Conservation (phyloP, 2,329 filamentous ascomycete species). For the Chalaropsis ovoidea region DNA sequence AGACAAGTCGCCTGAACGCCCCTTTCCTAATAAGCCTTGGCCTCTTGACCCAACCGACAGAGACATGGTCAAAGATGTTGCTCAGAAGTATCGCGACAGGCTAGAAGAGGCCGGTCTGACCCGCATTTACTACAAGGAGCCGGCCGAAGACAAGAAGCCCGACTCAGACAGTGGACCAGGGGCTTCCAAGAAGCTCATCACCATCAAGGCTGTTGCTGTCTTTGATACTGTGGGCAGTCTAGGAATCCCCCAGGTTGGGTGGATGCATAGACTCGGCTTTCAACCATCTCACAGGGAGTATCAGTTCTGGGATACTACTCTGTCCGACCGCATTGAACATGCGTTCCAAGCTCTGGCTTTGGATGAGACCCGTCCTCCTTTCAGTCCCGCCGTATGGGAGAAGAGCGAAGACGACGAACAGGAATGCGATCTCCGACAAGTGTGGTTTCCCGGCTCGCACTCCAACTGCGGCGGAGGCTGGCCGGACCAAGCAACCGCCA, state of each 20-base stretch:
- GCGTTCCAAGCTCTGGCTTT: constrained; percentile 51
- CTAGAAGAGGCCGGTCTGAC: constrained; percentile 39
- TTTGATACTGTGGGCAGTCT: constrained; percentile 39
- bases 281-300: constrained; percentile 39
- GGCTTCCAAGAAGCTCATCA: constrained; percentile 16
- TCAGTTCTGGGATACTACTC: constrained; percentile 45
- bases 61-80: constrained; percentile 30
- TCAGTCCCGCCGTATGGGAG: constrained; percentile 48
- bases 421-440: constrained; percentile 38
- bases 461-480: constrained; percentile 61
- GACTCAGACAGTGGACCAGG: background rate
- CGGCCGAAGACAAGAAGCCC: background rate
- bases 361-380: constrained; percentile 46
- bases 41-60: constrained; percentile 30
- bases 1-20: constrained; percentile 40
- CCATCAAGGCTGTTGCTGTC: constrained; percentile 37
- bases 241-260: constrained; percentile 37
- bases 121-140: constrained; percentile 29
- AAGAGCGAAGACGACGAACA: constrained; percentile 27
- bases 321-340: constrained; percentile 45
- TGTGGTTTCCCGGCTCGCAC: constrained; percentile 63
- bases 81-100: constrained; percentile 36
- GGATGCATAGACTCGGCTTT: constrained; percentile 41
- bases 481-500: constrained; percentile 38
- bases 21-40: constrained; percentile 42